phyloP scores from a whole-genome alignment of 768 basidiomycete genomes.

The Russula foetens region DNA sequence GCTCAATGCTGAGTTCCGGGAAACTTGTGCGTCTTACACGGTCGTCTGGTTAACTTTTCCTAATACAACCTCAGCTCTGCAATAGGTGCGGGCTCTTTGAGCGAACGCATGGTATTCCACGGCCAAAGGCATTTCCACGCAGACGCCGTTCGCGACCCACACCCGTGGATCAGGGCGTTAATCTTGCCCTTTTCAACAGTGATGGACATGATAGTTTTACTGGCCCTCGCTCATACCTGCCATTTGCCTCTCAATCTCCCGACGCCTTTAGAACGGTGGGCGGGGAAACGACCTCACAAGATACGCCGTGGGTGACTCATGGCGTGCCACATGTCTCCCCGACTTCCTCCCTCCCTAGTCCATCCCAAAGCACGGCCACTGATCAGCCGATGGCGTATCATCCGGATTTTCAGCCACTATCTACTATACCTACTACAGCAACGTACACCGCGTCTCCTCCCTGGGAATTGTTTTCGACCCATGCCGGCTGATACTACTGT shows the following conservation, averaged over 20 bases:
- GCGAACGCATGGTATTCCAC: conserved; percentile 64
- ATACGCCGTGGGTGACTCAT: not conserved
- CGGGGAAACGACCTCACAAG: not conserved
- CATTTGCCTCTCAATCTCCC: not conserved
- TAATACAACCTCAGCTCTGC: conserved; percentile 19
- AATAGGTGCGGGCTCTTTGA: conserved; percentile 74
- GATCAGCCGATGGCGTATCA: not conserved
- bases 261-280: not conserved
- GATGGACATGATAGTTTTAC: too few relatives aligned
- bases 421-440: not conserved
- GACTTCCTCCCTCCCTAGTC: not conserved
- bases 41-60: not conserved
- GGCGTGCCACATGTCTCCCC: not conserved
- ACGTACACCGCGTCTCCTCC: not conserved
- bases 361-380: not conserved
- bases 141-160: not conserved
- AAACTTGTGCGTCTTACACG: conserved; percentile 48
- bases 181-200: not conserved
- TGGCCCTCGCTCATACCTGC: not conserved
- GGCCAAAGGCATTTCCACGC: conserved; percentile 33
- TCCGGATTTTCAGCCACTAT: not conserved
- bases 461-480: not conserved
- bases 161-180: not conserved
- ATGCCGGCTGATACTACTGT: not conserved
- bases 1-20: conserved; percentile 65